These are phyloP conservation scores for Chenopodium berlandieri DNA, from an alignment of 148 eudicot genomes.

Conservation along the genomic window DNA sequence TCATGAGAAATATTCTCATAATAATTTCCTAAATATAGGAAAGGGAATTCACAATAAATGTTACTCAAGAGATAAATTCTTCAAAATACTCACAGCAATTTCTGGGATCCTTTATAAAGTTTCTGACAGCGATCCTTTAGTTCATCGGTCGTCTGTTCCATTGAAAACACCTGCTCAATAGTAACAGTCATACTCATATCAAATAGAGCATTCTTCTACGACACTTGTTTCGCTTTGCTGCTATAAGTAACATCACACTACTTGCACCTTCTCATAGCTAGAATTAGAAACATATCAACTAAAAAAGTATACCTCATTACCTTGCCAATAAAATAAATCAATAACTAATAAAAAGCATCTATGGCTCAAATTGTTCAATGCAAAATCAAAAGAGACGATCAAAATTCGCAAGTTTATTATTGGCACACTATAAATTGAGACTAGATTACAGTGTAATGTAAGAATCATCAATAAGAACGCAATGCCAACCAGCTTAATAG, in stretches of 20 bases:
- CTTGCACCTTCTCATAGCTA: neutral
- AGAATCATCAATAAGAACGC: neutral
- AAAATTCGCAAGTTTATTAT: no score
- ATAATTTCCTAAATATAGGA: neutral
- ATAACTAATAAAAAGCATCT: no score
- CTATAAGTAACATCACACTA: neutral
- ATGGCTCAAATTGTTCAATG: no score
- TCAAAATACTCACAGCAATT: slow-evolving; percentile 50
- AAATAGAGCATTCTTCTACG: neutral
- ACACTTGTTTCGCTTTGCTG: neutral
- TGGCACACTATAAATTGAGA: no score
- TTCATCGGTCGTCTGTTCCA: slow-evolving; percentile 74
- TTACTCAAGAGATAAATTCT: neutral
- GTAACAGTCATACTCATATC: neutral
- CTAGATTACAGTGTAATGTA: neutral
- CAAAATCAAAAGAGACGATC: no score
- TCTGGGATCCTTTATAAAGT: slow-evolving; percentile 74
- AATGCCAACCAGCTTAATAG: no score
- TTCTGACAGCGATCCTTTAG: slow-evolving; percentile 81
- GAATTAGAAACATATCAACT: neutral
- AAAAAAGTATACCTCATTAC: neutral
- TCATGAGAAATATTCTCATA: neutral
- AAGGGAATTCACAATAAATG: neutral
- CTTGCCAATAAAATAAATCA: no score
- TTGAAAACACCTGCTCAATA: slow-evolving; percentile 39